Conservation (phyloP, 331 rosid genomes). For the Dryas integrifolia region DNA sequence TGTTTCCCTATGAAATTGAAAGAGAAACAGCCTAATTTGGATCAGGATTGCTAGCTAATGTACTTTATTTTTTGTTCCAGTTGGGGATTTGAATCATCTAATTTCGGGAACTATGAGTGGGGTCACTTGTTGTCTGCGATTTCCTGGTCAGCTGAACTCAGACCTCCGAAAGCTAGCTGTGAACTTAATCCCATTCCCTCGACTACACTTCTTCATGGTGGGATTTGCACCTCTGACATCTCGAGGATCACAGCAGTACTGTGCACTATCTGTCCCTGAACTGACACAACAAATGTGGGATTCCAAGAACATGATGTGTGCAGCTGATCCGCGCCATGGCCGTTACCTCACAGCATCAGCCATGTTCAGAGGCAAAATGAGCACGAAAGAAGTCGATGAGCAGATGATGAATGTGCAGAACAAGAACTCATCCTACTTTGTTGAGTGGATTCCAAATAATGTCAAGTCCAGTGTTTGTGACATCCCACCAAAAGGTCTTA, state of each 20-base stretch:
- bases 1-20: slow-evolving; percentile 1
- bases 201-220: slow-evolving; percentile 76
- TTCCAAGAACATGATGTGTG: slow-evolving; percentile 75
- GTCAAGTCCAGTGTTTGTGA: slow-evolving; percentile 75
- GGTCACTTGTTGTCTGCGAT: slow-evolving; percentile 65
- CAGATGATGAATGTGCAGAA: slow-evolving; percentile 69
- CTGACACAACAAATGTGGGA: slow-evolving; percentile 78
- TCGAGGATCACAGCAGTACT: slow-evolving; percentile 58
- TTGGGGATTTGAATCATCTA: slow-evolving; percentile 69
- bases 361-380: slow-evolving; percentile 51
- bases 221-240: slow-evolving; percentile 75
- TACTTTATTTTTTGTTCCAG: slow-evolving; percentile 28
- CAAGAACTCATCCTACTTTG: slow-evolving; percentile 68
- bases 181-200: slow-evolving; percentile 68
- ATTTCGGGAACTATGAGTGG: slow-evolving; percentile 75
- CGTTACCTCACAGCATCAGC: slow-evolving; percentile 78
- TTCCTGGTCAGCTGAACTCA: slow-evolving; percentile 71
- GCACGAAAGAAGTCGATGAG: slow-evolving; percentile 22
- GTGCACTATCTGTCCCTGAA: slow-evolving; percentile 56
- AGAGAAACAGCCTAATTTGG: neutral
- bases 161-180: slow-evolving; percentile 63
- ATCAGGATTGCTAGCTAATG: neutral
- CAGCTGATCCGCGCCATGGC: slow-evolving; percentile 72
- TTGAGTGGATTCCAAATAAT: slow-evolving; percentile 79
- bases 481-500: slow-evolving; percentile 58